Evolutionary conservation across 139 green algal genomes (phyloP).

Genomic region (Volvox africanus): DNA sequence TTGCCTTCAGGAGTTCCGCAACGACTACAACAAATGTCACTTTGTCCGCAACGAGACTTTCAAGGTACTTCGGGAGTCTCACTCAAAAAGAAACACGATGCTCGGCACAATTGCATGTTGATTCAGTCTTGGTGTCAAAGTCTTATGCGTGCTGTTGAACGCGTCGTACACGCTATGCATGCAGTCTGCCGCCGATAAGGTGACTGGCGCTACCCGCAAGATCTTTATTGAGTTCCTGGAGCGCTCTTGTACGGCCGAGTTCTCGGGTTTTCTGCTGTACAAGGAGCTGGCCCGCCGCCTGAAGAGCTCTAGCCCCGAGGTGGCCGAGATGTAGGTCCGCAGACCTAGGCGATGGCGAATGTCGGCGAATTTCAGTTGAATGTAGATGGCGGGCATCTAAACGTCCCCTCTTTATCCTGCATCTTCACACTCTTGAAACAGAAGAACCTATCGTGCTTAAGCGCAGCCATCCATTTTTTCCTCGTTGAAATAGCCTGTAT

Average conservation of each 20-base stretch:
- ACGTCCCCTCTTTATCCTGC: no score
- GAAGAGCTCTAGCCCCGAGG: slow-evolving; percentile 88
- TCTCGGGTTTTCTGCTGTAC: slow-evolving; percentile 98
- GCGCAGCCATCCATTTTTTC: no score
- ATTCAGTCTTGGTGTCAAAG: not conserved
- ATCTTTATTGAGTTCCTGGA: slow-evolving; percentile 99
- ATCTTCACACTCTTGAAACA: no score
- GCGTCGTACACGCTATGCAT: not conserved
- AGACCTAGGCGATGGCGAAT: no score
- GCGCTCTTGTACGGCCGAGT: slow-evolving; percentile 97
- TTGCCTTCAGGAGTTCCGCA: slow-evolving; percentile 89
- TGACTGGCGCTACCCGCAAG: slow-evolving; percentile 78
- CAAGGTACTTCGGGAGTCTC: slow-evolving; percentile 59
- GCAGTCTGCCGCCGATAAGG: slow-evolving; percentile 77
- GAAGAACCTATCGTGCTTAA: no score
- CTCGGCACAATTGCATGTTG: not conserved
- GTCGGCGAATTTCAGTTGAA: no score
- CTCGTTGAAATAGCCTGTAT: no score
- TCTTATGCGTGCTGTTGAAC: not conserved
- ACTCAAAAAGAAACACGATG: no score
- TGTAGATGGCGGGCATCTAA: no score
- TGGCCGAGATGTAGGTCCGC: slow-evolving; percentile 82
- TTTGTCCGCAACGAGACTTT: slow-evolving; percentile 97
- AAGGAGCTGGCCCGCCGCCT: slow-evolving; percentile 96
- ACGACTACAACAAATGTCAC: slow-evolving; percentile 98